phyloP scores from a whole-genome alignment of 768 basidiomycete genomes.

The Mycena galericulata region DNA sequence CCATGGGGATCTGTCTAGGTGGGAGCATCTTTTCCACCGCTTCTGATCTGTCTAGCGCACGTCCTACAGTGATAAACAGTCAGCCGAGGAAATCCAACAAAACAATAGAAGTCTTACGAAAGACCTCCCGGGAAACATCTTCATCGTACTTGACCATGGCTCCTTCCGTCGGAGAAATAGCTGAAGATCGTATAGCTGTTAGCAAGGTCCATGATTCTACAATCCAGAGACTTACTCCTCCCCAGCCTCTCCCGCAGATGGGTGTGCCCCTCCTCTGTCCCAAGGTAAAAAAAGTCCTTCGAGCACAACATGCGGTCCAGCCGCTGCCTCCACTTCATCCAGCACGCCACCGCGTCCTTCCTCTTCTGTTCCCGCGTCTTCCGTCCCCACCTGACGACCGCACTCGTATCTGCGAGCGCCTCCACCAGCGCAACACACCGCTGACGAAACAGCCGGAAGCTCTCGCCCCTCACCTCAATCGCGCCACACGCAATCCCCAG shows the following conservation, averaged over 20 bases:
- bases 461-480: conserved; percentile 2
- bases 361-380: conserved; percentile 32
- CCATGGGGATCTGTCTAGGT: conserved; percentile 10
- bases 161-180: conserved; percentile 18
- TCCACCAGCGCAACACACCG: conserved; percentile 16
- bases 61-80: background rate
- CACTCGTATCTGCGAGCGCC: conserved; percentile 14
- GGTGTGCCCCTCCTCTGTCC: conserved; percentile 20
- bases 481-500: conserved; percentile 12
- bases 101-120: background rate
- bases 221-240: background rate
- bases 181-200: background rate
- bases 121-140: conserved; percentile 19
- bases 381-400: background rate
- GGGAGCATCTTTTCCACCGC: conserved; percentile 25
- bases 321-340: conserved; percentile 10
- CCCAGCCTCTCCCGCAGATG: conserved; percentile 19
- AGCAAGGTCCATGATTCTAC: background rate
- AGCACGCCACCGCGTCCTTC: conserved; percentile 13
- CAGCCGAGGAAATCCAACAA: background rate
- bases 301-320: conserved; percentile 21
- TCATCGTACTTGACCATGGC: conserved; percentile 23
- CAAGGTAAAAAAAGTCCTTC: conserved; percentile 22
- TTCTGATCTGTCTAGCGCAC: conserved; percentile 11
- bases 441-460: conserved; percentile 9